These are phyloP conservation scores for Zizania latifolia DNA, from an alignment of 176 grass and related monocot genomes.

Conservation along the genomic window DNA sequence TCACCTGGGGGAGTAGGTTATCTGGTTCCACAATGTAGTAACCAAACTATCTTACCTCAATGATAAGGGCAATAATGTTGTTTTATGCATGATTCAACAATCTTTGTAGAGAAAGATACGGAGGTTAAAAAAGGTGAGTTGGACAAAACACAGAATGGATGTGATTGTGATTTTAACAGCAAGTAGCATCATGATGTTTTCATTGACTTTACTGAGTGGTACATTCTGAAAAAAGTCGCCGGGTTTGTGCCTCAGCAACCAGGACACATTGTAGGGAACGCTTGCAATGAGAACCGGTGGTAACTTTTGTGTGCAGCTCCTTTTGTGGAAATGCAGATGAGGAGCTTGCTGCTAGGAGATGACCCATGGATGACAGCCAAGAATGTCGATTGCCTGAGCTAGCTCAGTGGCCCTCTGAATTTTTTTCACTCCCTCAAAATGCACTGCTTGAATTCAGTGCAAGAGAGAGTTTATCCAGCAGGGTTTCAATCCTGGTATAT, in stretches of 20 bases:
- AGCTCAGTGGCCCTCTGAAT: background rate
- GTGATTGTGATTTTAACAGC: constrained; percentile 46
- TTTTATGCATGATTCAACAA: constrained; percentile 33
- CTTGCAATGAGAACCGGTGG: constrained; percentile 17
- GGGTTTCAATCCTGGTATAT: no score
- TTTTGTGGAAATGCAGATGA: constrained; percentile 28
- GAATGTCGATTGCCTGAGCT: constrained; percentile 21
- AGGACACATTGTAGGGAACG: constrained; percentile 25
- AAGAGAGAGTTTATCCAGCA: no score
- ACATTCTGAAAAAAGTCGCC: constrained; percentile 46
- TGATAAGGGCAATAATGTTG: constrained; percentile 37
- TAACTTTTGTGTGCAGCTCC: constrained; percentile 42
- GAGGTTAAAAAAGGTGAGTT: background rate
- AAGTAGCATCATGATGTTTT: constrained; percentile 44
- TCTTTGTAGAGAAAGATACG: constrained; percentile 29
- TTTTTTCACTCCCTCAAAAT: no score
- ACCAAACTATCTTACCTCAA: constrained; percentile 10
- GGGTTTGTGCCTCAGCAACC: constrained; percentile 3
- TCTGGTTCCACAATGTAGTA: background rate
- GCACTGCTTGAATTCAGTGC: no score
- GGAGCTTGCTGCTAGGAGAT: constrained; percentile 20
- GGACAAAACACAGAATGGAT: constrained; percentile 19
- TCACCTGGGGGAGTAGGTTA: background rate
- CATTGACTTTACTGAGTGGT: constrained; percentile 24
- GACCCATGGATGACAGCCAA: constrained; percentile 20